A percentile compares a stretch with the other conserved stretches of the same genome.
Conservation (phyloP, 1,139 yeast species). For the Saccharomyces hybrid region DNA sequence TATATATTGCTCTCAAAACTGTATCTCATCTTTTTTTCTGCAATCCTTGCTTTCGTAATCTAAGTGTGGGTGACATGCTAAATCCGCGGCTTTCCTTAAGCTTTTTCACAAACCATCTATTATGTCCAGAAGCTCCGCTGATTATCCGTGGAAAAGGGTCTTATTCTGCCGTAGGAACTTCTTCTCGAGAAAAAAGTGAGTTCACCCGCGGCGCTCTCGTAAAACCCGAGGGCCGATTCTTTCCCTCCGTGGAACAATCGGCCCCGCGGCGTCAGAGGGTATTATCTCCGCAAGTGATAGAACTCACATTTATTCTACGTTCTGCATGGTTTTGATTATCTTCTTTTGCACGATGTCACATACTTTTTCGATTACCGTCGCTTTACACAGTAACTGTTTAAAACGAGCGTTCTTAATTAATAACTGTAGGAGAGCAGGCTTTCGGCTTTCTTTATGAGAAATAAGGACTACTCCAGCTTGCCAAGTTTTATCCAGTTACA, state of each 20-base stretch:
- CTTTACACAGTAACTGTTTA: background rate
- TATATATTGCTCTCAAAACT: background rate
- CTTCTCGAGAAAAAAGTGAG: background rate
- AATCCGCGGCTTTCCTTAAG: background rate
- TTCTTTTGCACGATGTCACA: background rate
- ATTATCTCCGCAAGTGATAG: background rate
- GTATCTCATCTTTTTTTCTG: background rate
- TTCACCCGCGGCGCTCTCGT: background rate
- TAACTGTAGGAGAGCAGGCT: background rate
- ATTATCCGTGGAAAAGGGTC: background rate
- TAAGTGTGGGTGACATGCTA: background rate
- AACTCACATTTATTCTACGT: background rate
- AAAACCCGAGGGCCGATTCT: constrained; percentile 1
- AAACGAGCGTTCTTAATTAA: background rate
- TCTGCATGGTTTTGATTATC: too few species aligned
- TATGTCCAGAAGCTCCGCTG: background rate
- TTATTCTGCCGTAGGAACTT: background rate
- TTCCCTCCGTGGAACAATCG: background rate
- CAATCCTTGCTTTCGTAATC: background rate
- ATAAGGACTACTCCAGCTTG: background rate
- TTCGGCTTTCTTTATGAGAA: background rate
- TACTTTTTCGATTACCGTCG: background rate
- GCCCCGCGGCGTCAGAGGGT: background rate
- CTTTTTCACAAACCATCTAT: background rate
- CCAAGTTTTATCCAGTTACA: background rate